Evolutionary conservation across 805 yeast species (phyloP).

Genomic region (Ogataea ramenticola): DNA sequence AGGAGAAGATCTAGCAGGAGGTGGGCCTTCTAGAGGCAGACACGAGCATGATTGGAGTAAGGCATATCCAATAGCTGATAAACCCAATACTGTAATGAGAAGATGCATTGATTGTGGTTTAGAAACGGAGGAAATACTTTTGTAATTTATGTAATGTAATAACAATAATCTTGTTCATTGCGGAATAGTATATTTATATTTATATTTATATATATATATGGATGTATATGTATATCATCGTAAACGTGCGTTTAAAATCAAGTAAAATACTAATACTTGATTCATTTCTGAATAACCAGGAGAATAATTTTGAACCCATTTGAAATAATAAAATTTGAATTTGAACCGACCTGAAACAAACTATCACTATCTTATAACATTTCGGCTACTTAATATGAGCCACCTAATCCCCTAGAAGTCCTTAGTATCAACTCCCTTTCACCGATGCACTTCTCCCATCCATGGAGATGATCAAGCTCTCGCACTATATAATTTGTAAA

Average conservation of each 20-base stretch:
- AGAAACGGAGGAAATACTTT: conserved; percentile 68
- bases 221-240: too few species aligned
- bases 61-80: conserved; percentile 38
- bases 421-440: conserved; percentile 1
- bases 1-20: conserved; percentile 33
- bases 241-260: too few species aligned
- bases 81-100: conserved; percentile 36
- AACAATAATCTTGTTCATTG: neutral
- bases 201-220: too few species aligned
- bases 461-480: conserved; percentile 1
- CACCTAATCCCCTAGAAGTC: neutral
- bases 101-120: conserved; percentile 79
- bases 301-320: too few species aligned
- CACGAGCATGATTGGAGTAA: conserved; percentile 76
- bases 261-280: too few species aligned
- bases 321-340: too few species aligned
- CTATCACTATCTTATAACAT: too few species aligned
- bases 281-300: too few species aligned
- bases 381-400: too few species aligned
- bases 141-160: conserved; percentile 19
- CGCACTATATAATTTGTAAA: neutral
- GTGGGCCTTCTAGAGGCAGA: conserved; percentile 24
- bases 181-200: neutral
- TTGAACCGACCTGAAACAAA: too few species aligned
- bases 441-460: conserved; percentile 2